Conservation (phyloP, 2,329 filamentous ascomycete genomes). For the Penicillium capsulatum region DNA sequence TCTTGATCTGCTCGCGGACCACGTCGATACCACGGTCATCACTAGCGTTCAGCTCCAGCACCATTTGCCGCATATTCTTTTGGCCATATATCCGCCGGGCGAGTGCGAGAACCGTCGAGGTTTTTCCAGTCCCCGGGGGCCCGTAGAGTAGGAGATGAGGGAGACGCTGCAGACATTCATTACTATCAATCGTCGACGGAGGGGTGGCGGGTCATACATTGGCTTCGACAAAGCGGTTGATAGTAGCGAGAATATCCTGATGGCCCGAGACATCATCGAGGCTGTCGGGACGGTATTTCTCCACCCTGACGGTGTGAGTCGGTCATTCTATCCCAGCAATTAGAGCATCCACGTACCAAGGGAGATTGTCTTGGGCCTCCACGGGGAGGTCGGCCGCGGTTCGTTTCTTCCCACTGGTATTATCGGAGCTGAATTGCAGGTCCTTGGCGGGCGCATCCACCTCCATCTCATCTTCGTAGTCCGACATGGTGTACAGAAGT, state of each 20-base stretch:
- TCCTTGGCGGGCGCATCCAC: conserved; percentile 55
- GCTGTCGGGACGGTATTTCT: conserved; percentile 89
- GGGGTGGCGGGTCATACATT: conserved; percentile 53
- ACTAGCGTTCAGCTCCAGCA: conserved; percentile 93
- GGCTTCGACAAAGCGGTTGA: conserved; percentile 94
- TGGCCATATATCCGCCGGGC: conserved; percentile 87
- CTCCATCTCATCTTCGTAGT: conserved; percentile 64
- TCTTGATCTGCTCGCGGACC: conserved; percentile 98
- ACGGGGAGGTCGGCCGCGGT: conserved; percentile 89
- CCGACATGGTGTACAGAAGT: conserved; percentile 45
- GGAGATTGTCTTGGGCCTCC: conserved; percentile 86
- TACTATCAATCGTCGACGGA: not conserved
- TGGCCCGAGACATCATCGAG: conserved; percentile 93
- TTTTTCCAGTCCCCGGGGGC: conserved; percentile 94
- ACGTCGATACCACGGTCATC: conserved; percentile 98
- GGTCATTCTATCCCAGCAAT: too few relatives aligned
- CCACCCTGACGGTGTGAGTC: conserved; percentile 63
- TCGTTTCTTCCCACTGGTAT: conserved; percentile 71
- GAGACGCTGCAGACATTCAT: conserved; percentile 55
- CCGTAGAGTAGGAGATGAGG: conserved; percentile 96
- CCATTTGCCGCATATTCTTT: conserved; percentile 96
- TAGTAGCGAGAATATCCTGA: conserved; percentile 93
- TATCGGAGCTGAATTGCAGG: conserved; percentile 67
- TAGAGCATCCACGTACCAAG: conserved; percentile 63
- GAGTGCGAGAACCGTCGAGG: conserved; percentile 89